Evolutionary conservation across 2,329 filamentous ascomycete genomes (phyloP), one percentile per base, ranked within the genome.

Genomic region (Clarireedia monteithiana): DNA sequence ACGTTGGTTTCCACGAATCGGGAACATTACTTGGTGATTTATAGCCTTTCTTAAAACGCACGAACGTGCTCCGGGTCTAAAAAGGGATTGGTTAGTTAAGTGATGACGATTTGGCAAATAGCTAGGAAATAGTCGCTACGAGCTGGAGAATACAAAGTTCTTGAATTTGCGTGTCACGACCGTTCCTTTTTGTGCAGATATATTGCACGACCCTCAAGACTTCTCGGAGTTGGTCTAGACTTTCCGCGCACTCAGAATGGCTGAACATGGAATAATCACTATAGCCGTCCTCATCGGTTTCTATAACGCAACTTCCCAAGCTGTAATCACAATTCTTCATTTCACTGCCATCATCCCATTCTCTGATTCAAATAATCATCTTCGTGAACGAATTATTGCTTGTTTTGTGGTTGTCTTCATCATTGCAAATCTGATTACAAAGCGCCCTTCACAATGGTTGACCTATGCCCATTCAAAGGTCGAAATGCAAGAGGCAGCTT

Each of bases 401-500:
- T 67, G 64, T 64, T 66, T 67, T 64, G 63, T 65, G 65, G 64
- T 57, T 66, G 65, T 67, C 65, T 66, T 67, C 65, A 63, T 68
- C 60, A 68, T 66, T 67, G 64, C 61, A 69, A 68, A 65, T 68
- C 65, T 68, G 65, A 68, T 67, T 69, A 69, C 67, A 69, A 67
- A 67, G 67, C 66, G 64, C 65, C 65, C 53, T 61, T 64, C 24
- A 64, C 62, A 67, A 60, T 62, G 81, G 76, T 34, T 78, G 78
- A 83, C 79, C 79, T 75, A 82, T 79, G 76, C 77, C 77, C 76
- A 49, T 50, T 58, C 67, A 77, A 74, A 82, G 77, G 78, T 81
- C 78, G 79, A 81, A 80, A 82, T 83, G 80, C 80, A 82, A 77
- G 55, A 52, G 52, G 76, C 78, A 78, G 78, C 76, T 76, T 77